Percentiles rank a stretch among this genome's conserved stretches.
Evolutionary conservation across 2,329 filamentous ascomycete species (phyloP).

Genomic region (Madurella mycetomatis): DNA sequence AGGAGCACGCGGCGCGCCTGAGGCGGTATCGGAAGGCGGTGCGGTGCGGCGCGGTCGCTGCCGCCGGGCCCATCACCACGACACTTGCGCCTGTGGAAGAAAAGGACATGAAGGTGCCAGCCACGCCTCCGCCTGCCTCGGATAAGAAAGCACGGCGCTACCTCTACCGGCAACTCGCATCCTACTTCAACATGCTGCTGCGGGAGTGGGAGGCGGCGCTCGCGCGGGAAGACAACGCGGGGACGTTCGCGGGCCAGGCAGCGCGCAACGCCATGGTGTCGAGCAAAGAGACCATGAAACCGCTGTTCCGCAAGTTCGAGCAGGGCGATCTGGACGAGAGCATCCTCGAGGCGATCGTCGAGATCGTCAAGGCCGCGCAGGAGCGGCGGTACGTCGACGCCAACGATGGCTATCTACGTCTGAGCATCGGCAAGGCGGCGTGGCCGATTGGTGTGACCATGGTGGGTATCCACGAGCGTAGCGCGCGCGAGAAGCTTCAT

Average conservation of each 20-base stretch:
- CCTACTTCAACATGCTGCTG: slow-evolving; percentile 96
- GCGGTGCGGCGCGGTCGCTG: slow-evolving; percentile 56
- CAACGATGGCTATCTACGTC: slow-evolving; percentile 86
- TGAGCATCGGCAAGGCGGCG: slow-evolving; percentile 93
- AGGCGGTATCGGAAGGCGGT: slow-evolving; percentile 55
- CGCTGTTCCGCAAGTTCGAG: slow-evolving; percentile 87
- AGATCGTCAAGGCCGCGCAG: slow-evolving; percentile 89
- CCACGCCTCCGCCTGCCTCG: slow-evolving; percentile 52
- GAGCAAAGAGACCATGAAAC: slow-evolving; percentile 80
- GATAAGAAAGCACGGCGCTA: slow-evolving; percentile 64
- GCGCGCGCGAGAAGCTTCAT: slow-evolving; percentile 90
- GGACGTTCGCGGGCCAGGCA: slow-evolving; percentile 73
- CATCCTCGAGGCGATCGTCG: slow-evolving; percentile 75
- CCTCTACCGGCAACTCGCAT: slow-evolving; percentile 81
- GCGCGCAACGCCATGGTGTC: slow-evolving; percentile 83
- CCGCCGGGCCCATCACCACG: slow-evolving; percentile 77
- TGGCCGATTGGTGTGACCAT: slow-evolving; percentile 99
- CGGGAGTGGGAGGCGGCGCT: slow-evolving; percentile 81
- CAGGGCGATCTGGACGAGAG: slow-evolving; percentile 72
- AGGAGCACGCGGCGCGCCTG: slow-evolving; percentile 65
- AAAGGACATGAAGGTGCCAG: slow-evolving; percentile 79
- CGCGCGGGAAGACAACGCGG: slow-evolving; percentile 55
- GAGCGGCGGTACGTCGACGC: slow-evolving; percentile 90
- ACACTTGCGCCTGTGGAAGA: slow-evolving; percentile 75
- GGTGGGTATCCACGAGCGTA: slow-evolving; percentile 98